Conservation (phyloP, 2,329 filamentous ascomycete species). For the Talaromyces piceae region DNA sequence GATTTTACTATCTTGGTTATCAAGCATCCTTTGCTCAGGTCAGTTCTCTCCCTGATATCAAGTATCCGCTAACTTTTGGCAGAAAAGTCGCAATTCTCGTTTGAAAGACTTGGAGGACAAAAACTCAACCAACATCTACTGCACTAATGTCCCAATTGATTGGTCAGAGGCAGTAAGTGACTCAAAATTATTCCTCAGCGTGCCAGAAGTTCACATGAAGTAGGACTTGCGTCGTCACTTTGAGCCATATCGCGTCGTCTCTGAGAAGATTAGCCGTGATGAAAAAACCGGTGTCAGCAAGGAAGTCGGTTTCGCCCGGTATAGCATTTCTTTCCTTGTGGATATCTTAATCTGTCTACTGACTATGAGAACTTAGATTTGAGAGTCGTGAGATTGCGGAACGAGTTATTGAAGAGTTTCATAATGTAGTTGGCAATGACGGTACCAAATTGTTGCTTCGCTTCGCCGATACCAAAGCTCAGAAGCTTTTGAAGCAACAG, state of each 20-base stretch:
- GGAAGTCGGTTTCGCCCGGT: conserved; percentile 96
- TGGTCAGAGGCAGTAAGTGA: conserved; percentile 78
- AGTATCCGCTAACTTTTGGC: background rate
- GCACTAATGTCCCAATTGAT: conserved; percentile 89
- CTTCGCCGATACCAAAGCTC: conserved; percentile 91
- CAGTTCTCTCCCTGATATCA: conserved; percentile 26
- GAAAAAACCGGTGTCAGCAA: conserved; percentile 79
- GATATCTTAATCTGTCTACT: conserved; percentile 9
- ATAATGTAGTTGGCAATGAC: conserved; percentile 72
- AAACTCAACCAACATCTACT: conserved; percentile 88
- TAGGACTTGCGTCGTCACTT: conserved; percentile 63
- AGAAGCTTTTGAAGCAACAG: conserved; percentile 94
- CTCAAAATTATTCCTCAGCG: background rate
- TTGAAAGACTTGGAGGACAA: conserved; percentile 94
- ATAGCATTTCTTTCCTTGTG: conserved; percentile 14
- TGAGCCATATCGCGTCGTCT: conserved; percentile 60
- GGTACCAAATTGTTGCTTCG: conserved; percentile 84
- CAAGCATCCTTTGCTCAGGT: conserved; percentile 96
- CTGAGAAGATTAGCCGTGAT: conserved; percentile 91
- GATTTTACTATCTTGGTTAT: conserved; percentile 89
- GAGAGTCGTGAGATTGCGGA: conserved; percentile 85
- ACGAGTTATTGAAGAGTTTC: conserved; percentile 77
- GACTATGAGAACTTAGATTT: conserved; percentile 54
- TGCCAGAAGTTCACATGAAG: background rate
- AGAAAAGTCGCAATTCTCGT: conserved; percentile 97